Conservation (phyloP, 495 filamentous ascomycete genomes). For the Neurospora tetrasperma region DNA sequence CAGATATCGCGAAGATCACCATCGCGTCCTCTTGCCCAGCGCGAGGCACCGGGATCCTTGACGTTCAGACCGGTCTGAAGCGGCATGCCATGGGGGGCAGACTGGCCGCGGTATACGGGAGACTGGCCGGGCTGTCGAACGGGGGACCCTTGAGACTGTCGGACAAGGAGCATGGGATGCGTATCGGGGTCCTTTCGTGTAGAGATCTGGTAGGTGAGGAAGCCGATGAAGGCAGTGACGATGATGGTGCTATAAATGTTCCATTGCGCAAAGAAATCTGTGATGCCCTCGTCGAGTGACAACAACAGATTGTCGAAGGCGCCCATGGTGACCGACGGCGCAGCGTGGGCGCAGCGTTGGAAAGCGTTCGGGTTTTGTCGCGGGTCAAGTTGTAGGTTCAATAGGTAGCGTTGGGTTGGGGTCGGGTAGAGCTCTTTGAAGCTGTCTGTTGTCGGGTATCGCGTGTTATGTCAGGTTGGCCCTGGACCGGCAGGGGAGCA, state of each 20-base stretch:
- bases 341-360: neutral
- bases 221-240: constrained; percentile 44
- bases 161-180: constrained; percentile 79
- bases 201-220: constrained; percentile 43
- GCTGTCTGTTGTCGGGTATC: neutral
- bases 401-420: neutral
- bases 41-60: constrained; percentile 68
- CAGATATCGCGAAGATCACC: constrained; percentile 92
- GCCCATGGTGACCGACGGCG: constrained; percentile 13
- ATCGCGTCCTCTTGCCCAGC: constrained; percentile 71
- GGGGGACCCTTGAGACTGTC: constrained; percentile 66
- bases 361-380: neutral
- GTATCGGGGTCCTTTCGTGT: constrained; percentile 64
- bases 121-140: constrained; percentile 80
- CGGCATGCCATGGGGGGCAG: constrained; percentile 75
- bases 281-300: constrained; percentile 58
- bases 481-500: neutral
- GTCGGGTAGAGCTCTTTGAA: neutral
- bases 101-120: constrained; percentile 66
- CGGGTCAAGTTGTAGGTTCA: neutral
- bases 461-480: neutral
- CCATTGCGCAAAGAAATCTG: constrained; percentile 65
- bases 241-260: constrained; percentile 62
- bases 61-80: constrained; percentile 76
- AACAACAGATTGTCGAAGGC: constrained; percentile 39